A percentile compares a stretch with the other conserved stretches of the same genome.
phyloP scores from a whole-genome alignment of 2,329 filamentous ascomycete species.

The Aspergillus ustus region DNA sequence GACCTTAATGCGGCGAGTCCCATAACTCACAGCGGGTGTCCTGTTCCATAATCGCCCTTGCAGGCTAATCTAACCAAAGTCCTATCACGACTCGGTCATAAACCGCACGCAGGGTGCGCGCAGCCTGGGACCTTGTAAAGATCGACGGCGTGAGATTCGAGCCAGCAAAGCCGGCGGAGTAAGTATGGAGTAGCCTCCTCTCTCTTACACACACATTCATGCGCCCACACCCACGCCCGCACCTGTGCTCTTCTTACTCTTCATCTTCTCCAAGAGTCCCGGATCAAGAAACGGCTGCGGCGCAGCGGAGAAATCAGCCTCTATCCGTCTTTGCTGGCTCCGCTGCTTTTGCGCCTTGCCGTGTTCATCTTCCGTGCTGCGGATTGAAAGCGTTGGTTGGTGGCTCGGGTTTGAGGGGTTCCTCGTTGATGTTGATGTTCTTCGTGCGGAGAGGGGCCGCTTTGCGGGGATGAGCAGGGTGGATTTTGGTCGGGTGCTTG shows the following conservation, averaged over 20 bases:
- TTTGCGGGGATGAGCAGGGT: slow-evolving; percentile 35
- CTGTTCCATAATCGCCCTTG: no score
- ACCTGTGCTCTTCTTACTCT: slow-evolving; percentile 9
- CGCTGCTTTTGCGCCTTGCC: not conserved
- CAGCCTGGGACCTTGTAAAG: no score
- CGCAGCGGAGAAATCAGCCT: slow-evolving; percentile 33
- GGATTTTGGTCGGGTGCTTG: slow-evolving; percentile 13
- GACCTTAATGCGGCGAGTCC: no score
- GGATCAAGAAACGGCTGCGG: slow-evolving; percentile 48
- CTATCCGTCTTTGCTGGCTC: not conserved
- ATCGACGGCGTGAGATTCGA: no score
- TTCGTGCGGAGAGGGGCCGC: slow-evolving; percentile 23
- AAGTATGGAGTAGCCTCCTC: slow-evolving; percentile 20
- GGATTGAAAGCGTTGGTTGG: slow-evolving; percentile 3
- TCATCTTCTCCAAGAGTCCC: slow-evolving; percentile 36
- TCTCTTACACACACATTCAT: slow-evolving; percentile 22
- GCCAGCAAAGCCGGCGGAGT: not conserved
- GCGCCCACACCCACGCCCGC: not conserved
- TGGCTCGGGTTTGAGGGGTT: not conserved
- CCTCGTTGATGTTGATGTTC: not conserved
- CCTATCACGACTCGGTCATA: no score
- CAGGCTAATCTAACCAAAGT: no score
- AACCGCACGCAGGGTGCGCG: no score
- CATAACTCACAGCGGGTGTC: no score
- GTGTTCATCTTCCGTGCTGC: not conserved